Base-by-base conservation (phyloP, 2,329 filamentous ascomycete species). In the Paecilomyces niveus region DNA sequence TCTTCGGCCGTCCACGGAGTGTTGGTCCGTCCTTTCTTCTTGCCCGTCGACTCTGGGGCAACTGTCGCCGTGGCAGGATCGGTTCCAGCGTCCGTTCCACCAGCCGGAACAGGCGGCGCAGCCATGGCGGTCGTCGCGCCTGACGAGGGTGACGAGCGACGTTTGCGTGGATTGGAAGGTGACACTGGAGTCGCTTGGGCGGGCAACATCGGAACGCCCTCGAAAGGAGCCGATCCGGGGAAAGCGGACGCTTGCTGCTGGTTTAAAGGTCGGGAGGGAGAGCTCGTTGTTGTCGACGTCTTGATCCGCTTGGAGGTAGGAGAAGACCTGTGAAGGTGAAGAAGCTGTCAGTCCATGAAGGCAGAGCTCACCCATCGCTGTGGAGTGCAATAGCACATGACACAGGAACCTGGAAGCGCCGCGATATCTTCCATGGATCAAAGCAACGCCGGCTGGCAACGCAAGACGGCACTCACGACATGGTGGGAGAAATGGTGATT, bases 1-100 rank as follows among this genome's bases (percentile, higher is more conserved):
- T 99, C 94, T 33, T 89, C 89, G 2, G 93, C 90, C 1, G 92
- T 97, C 94, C 94, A 99, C 0, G 94, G 94, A 2, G 94, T 99
- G 72, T 99, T 99, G n/a, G 94, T 97, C 61, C 94, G 84, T 68
- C 91, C 94, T 80, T 97, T 97, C 80, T 97, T 99, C 54, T 76
- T 75, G 13, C 72, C 71, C 2, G 70, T 64, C 8, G 68, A 58
- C 60, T 73, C 73, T 18, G 69, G 59, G 9, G 67, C 57, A n/a
- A 65, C 59, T 10, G 63, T 59, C 45, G 65, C 60, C 32, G 65
- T 56, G 26, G 61, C 61, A 5, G 69, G 63, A 53, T 70, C 66
- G 59, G 66, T 61, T 60, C 74, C 67, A n/a, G 68, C 68, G 55
- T 65, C 65, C 35, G 60, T 54, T 49, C 67, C 60, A 54, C 65